Conservation (phyloP, 805 yeast species). For the Komagataella pseudopastoris region DNA sequence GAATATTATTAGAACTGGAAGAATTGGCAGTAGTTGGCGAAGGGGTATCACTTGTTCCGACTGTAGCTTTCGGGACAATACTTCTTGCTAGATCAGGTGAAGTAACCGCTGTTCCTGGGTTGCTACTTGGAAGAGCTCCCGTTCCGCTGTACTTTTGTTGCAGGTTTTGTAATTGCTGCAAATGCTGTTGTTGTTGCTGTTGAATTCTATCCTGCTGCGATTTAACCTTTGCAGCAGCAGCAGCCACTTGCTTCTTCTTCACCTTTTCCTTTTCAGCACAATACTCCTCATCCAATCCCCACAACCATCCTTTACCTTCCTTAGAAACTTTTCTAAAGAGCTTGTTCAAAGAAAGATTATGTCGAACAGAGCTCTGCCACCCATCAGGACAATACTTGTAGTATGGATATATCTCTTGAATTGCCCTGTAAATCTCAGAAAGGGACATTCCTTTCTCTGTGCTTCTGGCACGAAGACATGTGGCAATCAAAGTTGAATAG, state of each 20-base stretch:
- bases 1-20: constrained; percentile 13
- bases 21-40: background rate
- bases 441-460: constrained; percentile 65
- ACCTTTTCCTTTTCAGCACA: constrained; percentile 65
- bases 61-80: background rate
- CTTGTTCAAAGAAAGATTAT: constrained; percentile 76
- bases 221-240: constrained; percentile 45
- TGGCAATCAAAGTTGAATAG: constrained; percentile 68
- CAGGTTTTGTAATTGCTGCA: constrained; percentile 1
- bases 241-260: constrained; percentile 53
- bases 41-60: constrained; percentile 1
- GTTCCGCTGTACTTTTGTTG: background rate
- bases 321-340: constrained; percentile 71
- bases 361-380: constrained; percentile 93
- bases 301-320: constrained; percentile 89
- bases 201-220: constrained; percentile 40
- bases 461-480: constrained; percentile 57
- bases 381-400: constrained; percentile 92
- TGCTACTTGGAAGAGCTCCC: background rate
- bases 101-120: background rate
- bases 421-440: constrained; percentile 77
- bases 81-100: background rate
- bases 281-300: constrained; percentile 84
- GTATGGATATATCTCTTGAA: constrained; percentile 81
- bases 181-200: constrained; percentile 30